Evolutionary conservation across 2,329 filamentous ascomycete species (phyloP).

Genomic region (Aureobasidium subglaciale): DNA sequence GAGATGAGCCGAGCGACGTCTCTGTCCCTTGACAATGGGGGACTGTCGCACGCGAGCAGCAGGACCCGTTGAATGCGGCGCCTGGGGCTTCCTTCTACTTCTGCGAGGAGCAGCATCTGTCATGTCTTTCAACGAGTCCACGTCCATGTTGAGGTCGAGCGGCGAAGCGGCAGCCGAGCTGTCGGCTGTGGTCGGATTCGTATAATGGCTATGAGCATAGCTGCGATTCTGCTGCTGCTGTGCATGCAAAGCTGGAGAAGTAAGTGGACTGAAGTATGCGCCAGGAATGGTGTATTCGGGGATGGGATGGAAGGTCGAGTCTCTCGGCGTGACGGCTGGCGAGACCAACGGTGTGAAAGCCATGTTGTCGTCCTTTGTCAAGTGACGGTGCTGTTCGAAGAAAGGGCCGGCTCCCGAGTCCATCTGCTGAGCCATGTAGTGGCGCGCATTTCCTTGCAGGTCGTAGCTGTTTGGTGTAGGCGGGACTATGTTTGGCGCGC

Average conservation of each 20-base stretch:
- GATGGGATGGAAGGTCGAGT: slow-evolving; percentile 53
- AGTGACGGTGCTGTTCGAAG: slow-evolving; percentile 46
- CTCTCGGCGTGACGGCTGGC: slow-evolving; percentile 75
- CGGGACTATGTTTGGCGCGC: slow-evolving; percentile 49
- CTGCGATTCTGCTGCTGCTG: slow-evolving; percentile 46
- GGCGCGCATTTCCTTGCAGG: slow-evolving; percentile 53
- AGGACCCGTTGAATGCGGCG: slow-evolving; percentile 41
- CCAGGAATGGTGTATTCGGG: slow-evolving; percentile 58
- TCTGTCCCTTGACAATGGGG: slow-evolving; percentile 62
- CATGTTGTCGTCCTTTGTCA: slow-evolving; percentile 64
- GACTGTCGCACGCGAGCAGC: slow-evolving; percentile 56
- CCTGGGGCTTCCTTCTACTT: slow-evolving; percentile 41
- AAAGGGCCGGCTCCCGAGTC: slow-evolving; percentile 53
- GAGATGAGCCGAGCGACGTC: slow-evolving; percentile 40
- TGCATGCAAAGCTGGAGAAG: slow-evolving; percentile 71
- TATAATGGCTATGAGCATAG: slow-evolving; percentile 32
- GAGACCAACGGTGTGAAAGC: slow-evolving; percentile 75
- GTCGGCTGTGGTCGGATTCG: slow-evolving; percentile 48
- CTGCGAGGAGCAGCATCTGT: slow-evolving; percentile 23
- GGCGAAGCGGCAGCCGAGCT: slow-evolving; percentile 45
- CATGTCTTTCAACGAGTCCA: slow-evolving; percentile 36
- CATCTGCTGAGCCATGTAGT: slow-evolving; percentile 47
- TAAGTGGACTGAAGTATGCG: slow-evolving; percentile 76
- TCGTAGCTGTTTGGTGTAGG: slow-evolving; percentile 77
- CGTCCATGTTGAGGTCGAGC: slow-evolving; percentile 34